Evolutionary conservation across 495 filamentous ascomycete genomes (phyloP), one percentile per base, ranked within the genome.

Genomic region (Penicilliopsis zonata): DNA sequence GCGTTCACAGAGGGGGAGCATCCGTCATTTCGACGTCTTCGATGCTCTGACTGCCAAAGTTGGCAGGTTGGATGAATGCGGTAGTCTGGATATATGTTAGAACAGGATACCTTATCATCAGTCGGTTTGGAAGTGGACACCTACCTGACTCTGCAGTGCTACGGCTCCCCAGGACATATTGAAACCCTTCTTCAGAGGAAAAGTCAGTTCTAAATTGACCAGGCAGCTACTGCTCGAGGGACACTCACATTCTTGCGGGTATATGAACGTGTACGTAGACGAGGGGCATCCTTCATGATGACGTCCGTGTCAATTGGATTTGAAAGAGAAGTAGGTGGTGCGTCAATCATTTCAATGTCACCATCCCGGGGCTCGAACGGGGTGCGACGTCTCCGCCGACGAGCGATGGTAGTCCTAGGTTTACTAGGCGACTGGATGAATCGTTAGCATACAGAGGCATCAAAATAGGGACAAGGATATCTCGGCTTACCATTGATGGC

Each of bases 21-120:
- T 37, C 34, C 2, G 34, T 18, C 34, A 37, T 37, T 31, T 31
- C 28, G 20, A 18, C 28, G 28, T 37, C 34, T 16, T 30, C 16
- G 28, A 30, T 30, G 28, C 28, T 18, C 7, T 4, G 16, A 5
- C 5, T 28, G 26, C 7, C 26, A 13, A 5, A 8, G 14, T 28
- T 8, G 26, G 13, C 26, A 13, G 5, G 13, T 16, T 30, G 28
- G 5, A 30, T 5, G 28, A 30, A 3, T 6, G 16, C 4, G 6
- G 13, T n/a, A 16, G 13, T 16, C 28, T 16, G 16, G 16, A 17
- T 27, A 5, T n/a, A 27, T 27, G 21, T 23, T 23, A 6, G 21
- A 23, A 23, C 10, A 10, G 6, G 6, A 23, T 23, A 10, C 21
- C 6, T 6, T 10, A 6, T 13, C 10, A 4, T n/a, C n/a, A n/a